Evolutionary conservation across 257 asterid species (phyloP), one percentile per base, ranked within the genome.

Genomic region (Rehmannia glutinosa): DNA sequence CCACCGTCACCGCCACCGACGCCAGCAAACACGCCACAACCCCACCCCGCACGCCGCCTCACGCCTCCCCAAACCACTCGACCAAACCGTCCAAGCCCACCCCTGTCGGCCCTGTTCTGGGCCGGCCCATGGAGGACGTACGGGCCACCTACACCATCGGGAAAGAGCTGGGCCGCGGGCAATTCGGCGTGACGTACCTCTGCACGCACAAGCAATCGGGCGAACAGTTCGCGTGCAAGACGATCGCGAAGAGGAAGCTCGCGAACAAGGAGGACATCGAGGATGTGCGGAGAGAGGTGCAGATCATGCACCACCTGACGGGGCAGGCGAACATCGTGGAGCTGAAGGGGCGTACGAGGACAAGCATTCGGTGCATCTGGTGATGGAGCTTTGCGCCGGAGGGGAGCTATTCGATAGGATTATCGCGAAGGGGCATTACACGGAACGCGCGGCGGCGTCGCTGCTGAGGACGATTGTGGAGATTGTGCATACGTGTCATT

Each of bases 371-470:
- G 96, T 91, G 55, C 93, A 91, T 53, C 58, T 92, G 71, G 95
- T 92, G 57, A 84, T 92, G 96, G 97, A 92, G 81, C 73, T 92
- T 17, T 92, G 98, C 63, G 96, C 90, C 10, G 98, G 98, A 7
- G 98, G 98, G 13, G 98, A 92, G 85, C 90, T 92, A 5, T 92
- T 92, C 70, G 98, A 92, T 71, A 82, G 98, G 21, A 92, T 92
- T 21, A 92, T 92, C 5, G 83, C 98, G 6, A 84, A 77, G 77
- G 98, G 98, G 1, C 92, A 92, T 53, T 92, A 83, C 45, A 87
- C 96, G 0, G 98, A 92, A 45, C 81, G 96, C 0, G 98, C 96
- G 0, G 98, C 96, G 0, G 96, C 98, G 0, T 85, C 96, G 9
- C 68, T 89, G 73, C 49, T 92, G 32, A 72, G 98, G 73, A 92